A percentile compares a stretch with the other conserved stretches of the same genome.
Conservation (phyloP, 2,329 filamentous ascomycete genomes). For the Aureobasidium sp. region DNA sequence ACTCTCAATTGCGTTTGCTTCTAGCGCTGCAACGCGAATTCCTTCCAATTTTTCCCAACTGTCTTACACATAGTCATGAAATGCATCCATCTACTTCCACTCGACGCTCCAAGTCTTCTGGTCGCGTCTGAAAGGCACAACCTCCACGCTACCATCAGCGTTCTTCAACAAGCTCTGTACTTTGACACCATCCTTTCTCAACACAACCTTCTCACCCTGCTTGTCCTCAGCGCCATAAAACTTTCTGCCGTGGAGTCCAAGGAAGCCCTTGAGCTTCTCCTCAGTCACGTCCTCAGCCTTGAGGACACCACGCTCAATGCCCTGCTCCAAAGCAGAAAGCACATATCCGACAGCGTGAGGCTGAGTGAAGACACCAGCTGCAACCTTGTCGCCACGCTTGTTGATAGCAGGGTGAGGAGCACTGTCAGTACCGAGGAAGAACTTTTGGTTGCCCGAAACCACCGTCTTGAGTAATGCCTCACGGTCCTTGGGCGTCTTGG, state of each 20-base stretch:
- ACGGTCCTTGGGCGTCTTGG: constrained; percentile 60
- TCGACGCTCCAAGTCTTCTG: constrained; percentile 52
- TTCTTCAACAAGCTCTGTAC: constrained; percentile 50
- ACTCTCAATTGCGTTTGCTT: neutral
- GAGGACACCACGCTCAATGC: constrained; percentile 48
- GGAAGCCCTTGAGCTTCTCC: constrained; percentile 51
- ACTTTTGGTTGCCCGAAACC: constrained; percentile 54
- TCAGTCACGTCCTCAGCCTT: constrained; percentile 47
- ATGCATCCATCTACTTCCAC: constrained; percentile 28
- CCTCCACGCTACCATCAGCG: constrained; percentile 47
- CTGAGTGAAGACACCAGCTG: constrained; percentile 75
- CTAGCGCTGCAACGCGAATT: no score
- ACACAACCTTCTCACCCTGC: constrained; percentile 46
- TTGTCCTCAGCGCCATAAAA: constrained; percentile 49
- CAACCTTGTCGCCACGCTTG: constrained; percentile 53
- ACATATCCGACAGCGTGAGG: constrained; percentile 61
- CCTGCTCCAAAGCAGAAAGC: constrained; percentile 58
- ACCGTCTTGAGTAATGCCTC: constrained; percentile 63
- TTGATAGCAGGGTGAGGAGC: constrained; percentile 60
- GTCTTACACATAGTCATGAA: neutral
- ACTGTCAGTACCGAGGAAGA: constrained; percentile 69
- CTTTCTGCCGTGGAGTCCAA: constrained; percentile 48
- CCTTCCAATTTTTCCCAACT: neutral
- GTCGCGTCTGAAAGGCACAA: constrained; percentile 60
- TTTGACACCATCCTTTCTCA: constrained; percentile 50